These are phyloP conservation scores for Neurospora pannonica DNA, from an alignment of 495 filamentous ascomycete species.

Conservation along the genomic window DNA sequence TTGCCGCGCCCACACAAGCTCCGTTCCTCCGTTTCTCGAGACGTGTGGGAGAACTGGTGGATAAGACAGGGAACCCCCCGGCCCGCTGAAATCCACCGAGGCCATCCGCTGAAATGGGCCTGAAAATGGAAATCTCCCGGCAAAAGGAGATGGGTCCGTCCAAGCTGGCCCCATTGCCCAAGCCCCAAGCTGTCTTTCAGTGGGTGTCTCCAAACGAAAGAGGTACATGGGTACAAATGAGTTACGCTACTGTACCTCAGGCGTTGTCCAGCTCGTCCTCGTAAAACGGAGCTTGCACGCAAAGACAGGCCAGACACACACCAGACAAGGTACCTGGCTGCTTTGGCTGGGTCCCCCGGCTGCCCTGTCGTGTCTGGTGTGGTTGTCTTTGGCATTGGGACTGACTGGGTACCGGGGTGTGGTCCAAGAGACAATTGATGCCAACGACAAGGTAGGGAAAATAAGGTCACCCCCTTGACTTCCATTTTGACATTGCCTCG, in stretches of 20 bases:
- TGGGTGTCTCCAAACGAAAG: not conserved
- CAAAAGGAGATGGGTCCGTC: not conserved
- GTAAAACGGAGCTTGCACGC: not conserved
- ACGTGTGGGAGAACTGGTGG: constrained; percentile 2
- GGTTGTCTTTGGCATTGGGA: not conserved
- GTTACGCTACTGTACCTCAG: not conserved
- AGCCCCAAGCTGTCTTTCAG: not conserved
- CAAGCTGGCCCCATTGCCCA: not conserved
- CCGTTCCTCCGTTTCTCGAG: constrained; percentile 3
- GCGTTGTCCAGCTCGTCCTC: not conserved
- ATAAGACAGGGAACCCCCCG: constrained; percentile 7
- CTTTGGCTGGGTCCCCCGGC: not conserved
- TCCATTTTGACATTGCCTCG: constrained; percentile 18
- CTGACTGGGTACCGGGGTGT: constrained; percentile 13
- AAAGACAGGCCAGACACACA: not conserved
- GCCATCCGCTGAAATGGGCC: constrained; percentile 6
- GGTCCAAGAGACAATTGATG: constrained; percentile 12
- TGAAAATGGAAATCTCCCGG: constrained; percentile 15
- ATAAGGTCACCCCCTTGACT: constrained; percentile 9
- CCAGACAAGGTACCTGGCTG: not conserved
- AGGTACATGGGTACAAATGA: not conserved
- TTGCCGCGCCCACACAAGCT: constrained; percentile 1
- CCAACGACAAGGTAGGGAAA: constrained; percentile 18
- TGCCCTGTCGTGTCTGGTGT: not conserved
- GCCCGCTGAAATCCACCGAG: constrained; percentile 18